A percentile compares a stretch with the other conserved stretches of the same genome.
phyloP scores from a whole-genome alignment of 2,329 filamentous ascomycete genomes.

The Hypomyces rosellus region DNA sequence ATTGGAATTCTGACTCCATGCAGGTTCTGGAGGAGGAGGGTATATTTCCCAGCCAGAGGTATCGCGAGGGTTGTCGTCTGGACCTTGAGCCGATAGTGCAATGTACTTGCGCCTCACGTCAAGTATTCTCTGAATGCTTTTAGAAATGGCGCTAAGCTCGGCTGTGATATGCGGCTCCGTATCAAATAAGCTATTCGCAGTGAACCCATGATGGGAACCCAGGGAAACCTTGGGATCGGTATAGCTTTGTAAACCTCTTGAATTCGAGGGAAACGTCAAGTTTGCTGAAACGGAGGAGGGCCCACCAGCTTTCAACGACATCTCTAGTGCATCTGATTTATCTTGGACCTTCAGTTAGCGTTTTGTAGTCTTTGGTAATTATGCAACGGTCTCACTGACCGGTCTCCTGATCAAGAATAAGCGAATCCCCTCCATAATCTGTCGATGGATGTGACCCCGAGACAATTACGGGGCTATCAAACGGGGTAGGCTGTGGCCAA shows the following conservation, averaged over 20 bases:
- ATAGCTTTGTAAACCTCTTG: slow-evolving; percentile 35
- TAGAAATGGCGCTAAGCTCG: slow-evolving; percentile 80
- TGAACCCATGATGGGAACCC: slow-evolving; percentile 44
- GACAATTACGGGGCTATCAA: slow-evolving; percentile 40
- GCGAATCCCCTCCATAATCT: slow-evolving; percentile 32
- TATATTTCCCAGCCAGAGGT: slow-evolving; percentile 80
- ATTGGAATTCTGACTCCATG: slow-evolving; percentile 52
- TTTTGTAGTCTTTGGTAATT: not conserved
- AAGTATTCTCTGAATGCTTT: slow-evolving; percentile 83
- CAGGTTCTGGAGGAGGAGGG: slow-evolving; percentile 83
- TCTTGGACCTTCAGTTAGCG: slow-evolving; percentile 10
- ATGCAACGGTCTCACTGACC: slow-evolving; percentile 14
- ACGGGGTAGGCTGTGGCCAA: slow-evolving; percentile 38
- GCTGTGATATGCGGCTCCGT: slow-evolving; percentile 74
- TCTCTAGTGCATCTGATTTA: slow-evolving; percentile 9
- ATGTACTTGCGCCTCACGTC: slow-evolving; percentile 88
- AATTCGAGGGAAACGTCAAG: not conserved
- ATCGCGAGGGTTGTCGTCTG: slow-evolving; percentile 83
- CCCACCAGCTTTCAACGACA: not conserved
- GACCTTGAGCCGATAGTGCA: slow-evolving; percentile 71
- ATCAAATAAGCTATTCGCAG: slow-evolving; percentile 61
- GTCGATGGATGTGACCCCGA: slow-evolving; percentile 29
- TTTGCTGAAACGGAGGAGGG: not conserved
- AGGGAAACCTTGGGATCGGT: slow-evolving; percentile 33
- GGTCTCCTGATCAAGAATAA: slow-evolving; percentile 24